Base-by-base conservation (phyloP, 768 basidiomycete species). In the Floccularia luteovirens region DNA sequence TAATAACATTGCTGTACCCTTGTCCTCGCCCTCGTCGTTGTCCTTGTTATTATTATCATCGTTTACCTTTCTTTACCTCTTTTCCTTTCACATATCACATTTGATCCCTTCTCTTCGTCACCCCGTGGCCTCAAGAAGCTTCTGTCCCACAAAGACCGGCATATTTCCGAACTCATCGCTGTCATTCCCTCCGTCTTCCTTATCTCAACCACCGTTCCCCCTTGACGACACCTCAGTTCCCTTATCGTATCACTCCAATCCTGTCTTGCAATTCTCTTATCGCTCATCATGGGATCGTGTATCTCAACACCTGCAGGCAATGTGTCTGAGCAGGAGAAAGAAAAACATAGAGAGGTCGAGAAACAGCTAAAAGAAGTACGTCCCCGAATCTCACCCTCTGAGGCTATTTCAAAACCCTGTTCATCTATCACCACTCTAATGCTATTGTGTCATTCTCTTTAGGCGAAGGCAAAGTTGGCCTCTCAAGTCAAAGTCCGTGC, bases 281-380 rank as follows among this genome's bases (percentile, higher is more conserved):
- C n/a, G n/a, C n/a, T 44, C 49, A 43, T 41, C 56, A 88, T 90
- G 86, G 90, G 91, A 44, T 74, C 75, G 25, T 93, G 90, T 57
- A 62, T 90, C 52, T 91, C 90, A 19, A 66, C 82, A 8, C 60
- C 62, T 10, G 63, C 64, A 0, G 66, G 64, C 4, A 85, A 82
- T 37, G 67, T 83, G 5, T 67, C 74, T 7, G 87, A 90, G 38
- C 75, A 81, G 30, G 86, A 87, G 48, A 80, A 69, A 61, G 62
- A 64, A 47, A 59, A 69, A 46, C 79, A 89, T 52, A 64, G 67
- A 41, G 80, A 82, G 49, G 87, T 73, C 4, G 88, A 90, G 62
- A 86, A 81, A 62, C 72, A 77, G 50, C 65, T 93, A 43, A 82
- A 70, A 56, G 87, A 89, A 66, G 82, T 84, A 41, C 33, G 74